Percentiles rank a stretch among this genome's conserved stretches.
Evolutionary conservation across 306 rosid species (phyloP).

Genomic region (Lablab purpureus): DNA sequence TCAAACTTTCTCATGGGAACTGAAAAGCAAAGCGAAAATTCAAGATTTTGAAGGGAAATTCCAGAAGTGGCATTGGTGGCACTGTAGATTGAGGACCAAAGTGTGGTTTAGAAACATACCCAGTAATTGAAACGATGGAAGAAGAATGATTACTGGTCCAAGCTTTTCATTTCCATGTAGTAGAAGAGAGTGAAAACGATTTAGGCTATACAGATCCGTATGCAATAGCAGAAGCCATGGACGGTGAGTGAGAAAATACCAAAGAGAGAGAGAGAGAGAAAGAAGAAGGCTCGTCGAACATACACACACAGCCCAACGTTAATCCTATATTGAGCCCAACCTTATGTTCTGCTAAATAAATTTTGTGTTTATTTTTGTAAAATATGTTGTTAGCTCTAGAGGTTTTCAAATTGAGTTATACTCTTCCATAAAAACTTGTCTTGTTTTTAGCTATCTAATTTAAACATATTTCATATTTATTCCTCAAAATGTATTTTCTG

Average conservation of each 20-base stretch:
- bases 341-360: neutral
- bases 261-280: too few relatives aligned
- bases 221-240: neutral
- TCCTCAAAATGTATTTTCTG: too few relatives aligned
- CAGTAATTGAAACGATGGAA: neutral
- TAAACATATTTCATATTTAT: too few relatives aligned
- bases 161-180: neutral
- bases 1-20: neutral
- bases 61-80: neutral
- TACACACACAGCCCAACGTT: constrained; percentile 3
- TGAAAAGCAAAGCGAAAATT: neutral
- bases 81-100: neutral
- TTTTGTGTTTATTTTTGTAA: too few relatives aligned
- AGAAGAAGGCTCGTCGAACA: neutral
- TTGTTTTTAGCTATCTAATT: too few relatives aligned
- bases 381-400: too few relatives aligned
- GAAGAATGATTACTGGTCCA: neutral
- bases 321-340: constrained; percentile 8
- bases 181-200: neutral
- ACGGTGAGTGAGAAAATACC: neutral
- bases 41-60: neutral
- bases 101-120: neutral
- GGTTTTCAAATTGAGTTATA: too few relatives aligned
- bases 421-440: too few relatives aligned
- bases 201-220: neutral